A percentile compares a stretch with the other conserved stretches of the same genome.
Evolutionary conservation across 1,284 basidiomycete genomes (phyloP).

Genomic region (Heterobasidion parviporum): DNA sequence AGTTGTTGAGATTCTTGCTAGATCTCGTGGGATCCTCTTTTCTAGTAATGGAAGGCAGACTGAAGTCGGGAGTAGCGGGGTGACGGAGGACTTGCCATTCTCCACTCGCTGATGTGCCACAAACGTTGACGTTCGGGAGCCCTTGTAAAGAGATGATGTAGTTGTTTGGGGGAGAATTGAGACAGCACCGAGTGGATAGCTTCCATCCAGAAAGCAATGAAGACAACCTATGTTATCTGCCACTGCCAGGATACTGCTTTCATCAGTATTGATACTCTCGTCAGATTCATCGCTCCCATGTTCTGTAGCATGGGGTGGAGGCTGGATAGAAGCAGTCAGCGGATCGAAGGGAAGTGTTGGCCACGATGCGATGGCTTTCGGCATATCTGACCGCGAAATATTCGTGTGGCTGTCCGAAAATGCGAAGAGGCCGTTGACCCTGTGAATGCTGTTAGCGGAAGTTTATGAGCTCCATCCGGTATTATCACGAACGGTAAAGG

Average conservation of each 20-base stretch:
- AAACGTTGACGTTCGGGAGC: conserved; percentile 35
- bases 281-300: conserved; percentile 31
- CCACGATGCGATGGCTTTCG: conserved; percentile 56
- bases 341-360: conserved; percentile 52
- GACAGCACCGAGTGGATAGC: conserved; percentile 67
- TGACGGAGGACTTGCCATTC: conserved; percentile 8
- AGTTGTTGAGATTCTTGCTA: conserved; percentile 63
- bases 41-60: conserved; percentile 52
- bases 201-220: conserved; percentile 70
- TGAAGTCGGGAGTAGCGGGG: conserved; percentile 33
- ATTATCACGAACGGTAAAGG: conserved; percentile 41
- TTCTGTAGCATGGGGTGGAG: conserved; percentile 24
- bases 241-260: conserved; percentile 54
- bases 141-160: conserved; percentile 42
- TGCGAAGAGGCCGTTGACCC: conserved; percentile 68
- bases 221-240: conserved; percentile 49
- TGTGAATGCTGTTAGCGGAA: conserved; percentile 17
- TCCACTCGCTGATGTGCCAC: conserved; percentile 32
- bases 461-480: not conserved
- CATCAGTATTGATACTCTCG: conserved; percentile 46
- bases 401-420: conserved; percentile 61
- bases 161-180: conserved; percentile 27
- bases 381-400: conserved; percentile 33
- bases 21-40: conserved; percentile 48
- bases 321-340: conserved; percentile 49